These are phyloP conservation scores for Teratosphaeria epicoccoides DNA, from an alignment of 2,329 filamentous ascomycete genomes.

Conservation along the genomic window DNA sequence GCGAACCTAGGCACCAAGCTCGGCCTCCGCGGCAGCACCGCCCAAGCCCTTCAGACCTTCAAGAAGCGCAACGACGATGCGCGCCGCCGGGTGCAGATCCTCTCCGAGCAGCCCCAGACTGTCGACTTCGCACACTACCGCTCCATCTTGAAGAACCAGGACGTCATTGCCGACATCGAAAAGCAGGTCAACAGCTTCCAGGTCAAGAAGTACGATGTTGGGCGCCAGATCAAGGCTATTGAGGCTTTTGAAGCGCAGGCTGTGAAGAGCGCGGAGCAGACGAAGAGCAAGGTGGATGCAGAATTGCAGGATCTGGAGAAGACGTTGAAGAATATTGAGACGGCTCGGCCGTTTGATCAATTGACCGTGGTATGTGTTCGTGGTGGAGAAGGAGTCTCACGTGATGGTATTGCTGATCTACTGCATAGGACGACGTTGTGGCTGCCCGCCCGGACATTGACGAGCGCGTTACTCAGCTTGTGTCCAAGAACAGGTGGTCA, in stretches of 20 bases:
- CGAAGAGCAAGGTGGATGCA: slow-evolving; percentile 89
- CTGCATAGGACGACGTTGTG: slow-evolving; percentile 74
- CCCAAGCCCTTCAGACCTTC: slow-evolving; percentile 82
- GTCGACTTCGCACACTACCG: slow-evolving; percentile 95
- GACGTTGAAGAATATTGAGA: slow-evolving; percentile 95
- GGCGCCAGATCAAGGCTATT: slow-evolving; percentile 92
- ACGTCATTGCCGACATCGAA: slow-evolving; percentile 93
- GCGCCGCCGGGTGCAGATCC: slow-evolving; percentile 78
- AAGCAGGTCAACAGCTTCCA: slow-evolving; percentile 87
- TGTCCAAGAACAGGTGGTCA: slow-evolving; percentile 96
- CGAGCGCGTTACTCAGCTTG: slow-evolving; percentile 87
- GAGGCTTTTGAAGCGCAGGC: slow-evolving; percentile 96
- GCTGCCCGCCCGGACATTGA: slow-evolving; percentile 93
- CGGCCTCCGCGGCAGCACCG: slow-evolving; percentile 91
- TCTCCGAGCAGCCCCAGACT: slow-evolving; percentile 71
- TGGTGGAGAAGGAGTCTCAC: slow-evolving; percentile 7
- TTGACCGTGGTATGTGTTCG: slow-evolving; percentile 78
- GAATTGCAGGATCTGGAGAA: slow-evolving; percentile 90
- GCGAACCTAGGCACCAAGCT: slow-evolving; percentile 86
- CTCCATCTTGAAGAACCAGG: slow-evolving; percentile 85
- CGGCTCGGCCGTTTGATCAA: slow-evolving; percentile 88
- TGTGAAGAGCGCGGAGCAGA: slow-evolving; percentile 90
- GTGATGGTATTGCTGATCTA: slow-evolving; percentile 18
- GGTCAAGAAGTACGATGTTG: slow-evolving; percentile 84
- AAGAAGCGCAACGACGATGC: slow-evolving; percentile 99